A percentile compares a stretch with the other conserved stretches of the same genome.
Evolutionary conservation across 2,329 filamentous ascomycete species (phyloP).

Genomic region (Blastomyces silverae): DNA sequence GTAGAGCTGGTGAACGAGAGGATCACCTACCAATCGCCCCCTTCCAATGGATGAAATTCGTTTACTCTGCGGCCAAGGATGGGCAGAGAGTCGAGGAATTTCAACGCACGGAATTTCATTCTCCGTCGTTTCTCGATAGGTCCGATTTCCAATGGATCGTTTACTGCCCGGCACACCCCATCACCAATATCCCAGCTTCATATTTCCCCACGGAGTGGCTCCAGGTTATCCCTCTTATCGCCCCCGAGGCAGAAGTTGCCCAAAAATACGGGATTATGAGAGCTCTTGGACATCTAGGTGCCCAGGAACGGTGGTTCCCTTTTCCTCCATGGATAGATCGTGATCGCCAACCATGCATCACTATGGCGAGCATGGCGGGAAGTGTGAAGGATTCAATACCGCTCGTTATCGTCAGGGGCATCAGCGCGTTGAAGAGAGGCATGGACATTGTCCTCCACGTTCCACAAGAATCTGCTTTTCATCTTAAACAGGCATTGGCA

Average conservation of each 20-base stretch:
- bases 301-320: constrained; percentile 16
- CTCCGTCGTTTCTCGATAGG: constrained; percentile 14
- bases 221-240: constrained; percentile 16
- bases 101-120: constrained; percentile 17
- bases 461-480: constrained; percentile 11
- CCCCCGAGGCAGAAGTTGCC: constrained; percentile 15
- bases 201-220: constrained; percentile 16
- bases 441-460: constrained; percentile 14
- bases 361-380: constrained; percentile 13
- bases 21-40: constrained; percentile 15
- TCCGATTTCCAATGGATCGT: constrained; percentile 16
- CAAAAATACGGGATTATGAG: constrained; percentile 17
- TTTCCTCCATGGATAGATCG: constrained; percentile 18
- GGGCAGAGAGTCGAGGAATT: constrained; percentile 15
- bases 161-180: constrained; percentile 14
- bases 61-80: constrained; percentile 15
- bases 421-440: constrained; percentile 16
- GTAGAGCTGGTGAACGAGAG: constrained; percentile 12
- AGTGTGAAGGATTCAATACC: constrained; percentile 12
- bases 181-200: constrained; percentile 15
- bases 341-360: constrained; percentile 17
- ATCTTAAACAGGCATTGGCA: constrained; percentile 12
- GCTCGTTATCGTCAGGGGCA: constrained; percentile 11
- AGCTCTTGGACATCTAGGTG: constrained; percentile 17
- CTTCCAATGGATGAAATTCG: constrained; percentile 16